phyloP scores from a whole-genome alignment of 2,329 filamentous ascomycete species.

The Claviceps monticola region DNA sequence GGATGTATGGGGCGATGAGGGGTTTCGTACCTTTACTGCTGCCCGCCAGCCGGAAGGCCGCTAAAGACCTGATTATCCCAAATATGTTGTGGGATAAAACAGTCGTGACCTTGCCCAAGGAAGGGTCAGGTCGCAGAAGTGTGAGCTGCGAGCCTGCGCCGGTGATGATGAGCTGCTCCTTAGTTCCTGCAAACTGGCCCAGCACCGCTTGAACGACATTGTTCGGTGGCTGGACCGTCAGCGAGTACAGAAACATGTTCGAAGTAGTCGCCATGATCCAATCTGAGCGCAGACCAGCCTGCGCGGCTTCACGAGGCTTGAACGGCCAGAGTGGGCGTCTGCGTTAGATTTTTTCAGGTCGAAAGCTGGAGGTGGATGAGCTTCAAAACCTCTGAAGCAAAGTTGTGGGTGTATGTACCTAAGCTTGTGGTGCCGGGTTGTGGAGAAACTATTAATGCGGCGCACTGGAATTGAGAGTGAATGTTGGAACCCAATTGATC shows the following conservation, averaged over 20 bases:
- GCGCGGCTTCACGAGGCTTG: constrained; percentile 27
- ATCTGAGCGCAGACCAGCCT: constrained; percentile 35
- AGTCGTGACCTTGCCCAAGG: constrained; percentile 73
- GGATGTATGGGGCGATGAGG: constrained; percentile 26
- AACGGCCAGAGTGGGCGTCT: constrained; percentile 12
- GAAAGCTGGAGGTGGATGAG: constrained; percentile 10
- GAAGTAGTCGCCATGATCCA: constrained; percentile 86
- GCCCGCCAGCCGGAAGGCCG: constrained; percentile 81
- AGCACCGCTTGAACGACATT: constrained; percentile 82
- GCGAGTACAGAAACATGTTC: constrained; percentile 95
- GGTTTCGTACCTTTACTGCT: constrained; percentile 69
- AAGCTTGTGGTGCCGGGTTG: constrained; percentile 9
- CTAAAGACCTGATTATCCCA: constrained; percentile 81
- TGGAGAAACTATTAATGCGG: constrained; percentile 26
- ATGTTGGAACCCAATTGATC: constrained; percentile 8
- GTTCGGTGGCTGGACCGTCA: constrained; percentile 88
- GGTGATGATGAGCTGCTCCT: constrained; percentile 94
- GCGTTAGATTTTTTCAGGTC: constrained; percentile 5
- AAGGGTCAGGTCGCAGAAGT: constrained; percentile 73
- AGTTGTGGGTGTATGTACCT: neutral
- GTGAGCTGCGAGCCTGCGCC: constrained; percentile 82
- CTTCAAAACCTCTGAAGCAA: constrained; percentile 19
- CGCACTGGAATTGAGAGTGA: constrained; percentile 13
- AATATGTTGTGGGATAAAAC: constrained; percentile 89
- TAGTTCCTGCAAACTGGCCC: constrained; percentile 90